Base-by-base conservation (phyloP, 2,329 filamentous ascomycete genomes). In the Xylariales sp. region DNA sequence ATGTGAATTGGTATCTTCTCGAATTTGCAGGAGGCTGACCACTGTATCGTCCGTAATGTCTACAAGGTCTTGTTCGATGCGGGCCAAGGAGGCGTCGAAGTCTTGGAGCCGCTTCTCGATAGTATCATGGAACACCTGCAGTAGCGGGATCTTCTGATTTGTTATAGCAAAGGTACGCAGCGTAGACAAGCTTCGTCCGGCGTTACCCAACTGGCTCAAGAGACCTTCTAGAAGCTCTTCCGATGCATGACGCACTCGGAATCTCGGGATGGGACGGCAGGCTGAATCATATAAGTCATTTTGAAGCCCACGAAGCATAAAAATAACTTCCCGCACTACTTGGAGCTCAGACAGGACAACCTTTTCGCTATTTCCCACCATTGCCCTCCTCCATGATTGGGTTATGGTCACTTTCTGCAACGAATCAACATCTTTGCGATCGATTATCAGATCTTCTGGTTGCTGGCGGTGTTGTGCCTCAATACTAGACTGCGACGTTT, bases 251-350 rank as follows among this genome's bases (percentile, higher is more conserved):
- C 60, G 52, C 18, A 78, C 62, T 40, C 76, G 69, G 38, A 69
- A 76, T 2, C 49, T 50, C 4, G 62, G 51, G 2, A 61, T 55
- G 0, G 67, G 65, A 6, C 56, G 46, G 12, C 63, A 66, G 33
- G 67, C 53, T 4, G 49, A 16, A 40, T 63, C 65, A 51, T 90
- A 95, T 1, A 95, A 55, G 2, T 80, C 83, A 3, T 85, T 91
- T 5, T 81, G 75, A 4, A 93, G 65, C 1, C 90, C 90, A 38
- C 80, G 77, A 0, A 97, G 72, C 87, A 96, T 94, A 51, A 88
- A 91, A 1, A 96, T 67, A 0, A 80, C 76, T 53, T 97, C 89
- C 33, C 88, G 78, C 18, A 90, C 65, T 10, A 82, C 67, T 46
- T 90, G 81, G 2, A 85, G 66, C 55, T 95, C 90, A 0, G 84